Evolutionary conservation across 768 basidiomycete species (phyloP), one percentile per base, ranked within the genome.

Genomic region (Trametes meyenii): DNA sequence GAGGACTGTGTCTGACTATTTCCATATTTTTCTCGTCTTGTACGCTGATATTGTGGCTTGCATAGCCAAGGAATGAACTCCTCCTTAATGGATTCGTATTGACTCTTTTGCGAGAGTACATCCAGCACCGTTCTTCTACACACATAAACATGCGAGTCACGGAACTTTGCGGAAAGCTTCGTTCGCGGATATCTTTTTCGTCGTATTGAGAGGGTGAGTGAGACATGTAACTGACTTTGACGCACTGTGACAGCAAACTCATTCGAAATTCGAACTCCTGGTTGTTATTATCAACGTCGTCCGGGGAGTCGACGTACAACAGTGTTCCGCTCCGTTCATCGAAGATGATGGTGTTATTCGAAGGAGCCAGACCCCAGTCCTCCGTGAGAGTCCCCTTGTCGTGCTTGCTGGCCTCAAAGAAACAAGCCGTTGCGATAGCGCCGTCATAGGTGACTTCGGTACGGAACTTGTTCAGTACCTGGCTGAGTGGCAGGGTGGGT

Each of bases 11-110:
- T 61, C 73, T 61, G 69, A 89, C 90, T 74, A 62, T 76, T 73
- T 35, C 77, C 82, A 64, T 90, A 90, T 74, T 85, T 88, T 49
- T 73, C 74, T 64, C 78, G 78, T 66, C 85, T 87, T 16, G 79
- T 78, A 11, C 77, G 76, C 60, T 87, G 87, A 71, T 94, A 94
- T 63, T 92, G 90, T 6, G 91, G 77, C 71, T 92, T 94, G 76
- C 93, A 90, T 57, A 97, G 71, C 92, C 94, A 97, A 0, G 96
- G 96, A 12, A 98, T 72, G 68, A 97, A 92, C 61, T 97, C 94
- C 72, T 96, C 90, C 52, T 90, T 82, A 53, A 98, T 80, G 16
- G 94, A 96, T 52, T 92, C 88, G 43, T 95, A 80, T 66, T 86
- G 82, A 5, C 75, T 76, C 67, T 91, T 92, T 61, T 85, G 81